Evolutionary conservation across 208 protist species (phyloP).

Genomic region (Trypanosoma platydactyli): DNA sequence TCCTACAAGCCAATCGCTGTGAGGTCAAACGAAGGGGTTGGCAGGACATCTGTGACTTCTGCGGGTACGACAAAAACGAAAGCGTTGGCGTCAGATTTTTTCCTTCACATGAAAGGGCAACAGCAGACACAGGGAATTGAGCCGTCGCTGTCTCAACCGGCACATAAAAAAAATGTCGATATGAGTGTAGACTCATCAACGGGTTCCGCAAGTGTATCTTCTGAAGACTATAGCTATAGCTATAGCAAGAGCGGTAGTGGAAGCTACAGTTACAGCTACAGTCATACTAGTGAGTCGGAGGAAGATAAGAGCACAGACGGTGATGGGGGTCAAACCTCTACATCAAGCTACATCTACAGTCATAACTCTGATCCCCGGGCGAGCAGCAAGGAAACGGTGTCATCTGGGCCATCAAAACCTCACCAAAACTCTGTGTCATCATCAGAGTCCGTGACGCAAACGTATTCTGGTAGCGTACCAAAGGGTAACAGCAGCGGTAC

Average conservation of each 20-base stretch:
- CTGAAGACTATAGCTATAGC: slow-evolving; percentile 23
- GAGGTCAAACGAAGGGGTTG: too few relatives aligned
- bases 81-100: too few relatives aligned
- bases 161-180: neutral
- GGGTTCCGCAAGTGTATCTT: neutral
- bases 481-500: neutral
- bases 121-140: too few relatives aligned
- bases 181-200: slow-evolving; percentile 1
- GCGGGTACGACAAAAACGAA: too few relatives aligned
- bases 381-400: neutral
- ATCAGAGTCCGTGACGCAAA: neutral
- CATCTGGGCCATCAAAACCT: neutral
- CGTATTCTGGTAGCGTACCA: neutral
- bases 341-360: slow-evolving; percentile 22
- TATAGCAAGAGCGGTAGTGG: neutral
- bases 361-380: slow-evolving; percentile 6
- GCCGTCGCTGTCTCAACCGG: too few relatives aligned
- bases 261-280: slow-evolving; percentile 36
- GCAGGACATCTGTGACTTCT: too few relatives aligned
- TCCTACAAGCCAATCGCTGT: too few relatives aligned
- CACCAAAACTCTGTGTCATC: too few relatives aligned
- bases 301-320: neutral
- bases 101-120: too few relatives aligned
- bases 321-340: neutral
- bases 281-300: slow-evolving; percentile 1